Conservation (phyloP, 306 rosid genomes). For the Begonia loranthoides region DNA sequence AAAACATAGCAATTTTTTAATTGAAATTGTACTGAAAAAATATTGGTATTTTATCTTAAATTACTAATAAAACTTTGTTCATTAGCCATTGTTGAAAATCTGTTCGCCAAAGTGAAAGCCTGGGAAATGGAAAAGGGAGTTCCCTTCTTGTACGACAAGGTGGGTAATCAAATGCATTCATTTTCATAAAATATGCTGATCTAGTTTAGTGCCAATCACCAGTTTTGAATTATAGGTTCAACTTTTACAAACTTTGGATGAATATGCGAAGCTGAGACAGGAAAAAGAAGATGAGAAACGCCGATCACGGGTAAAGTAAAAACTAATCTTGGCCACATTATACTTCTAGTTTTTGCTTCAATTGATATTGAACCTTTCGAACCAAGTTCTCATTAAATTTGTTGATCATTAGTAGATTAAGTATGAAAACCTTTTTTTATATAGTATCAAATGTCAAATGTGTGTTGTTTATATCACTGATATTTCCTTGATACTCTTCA, state of each 20-base stretch:
- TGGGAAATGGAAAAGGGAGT: constrained; percentile 85
- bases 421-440: no score
- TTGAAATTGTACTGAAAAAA: no score
- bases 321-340: not conserved
- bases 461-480: no score
- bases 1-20: no score
- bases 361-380: no score
- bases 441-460: no score
- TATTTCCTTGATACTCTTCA: no score
- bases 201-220: not conserved
- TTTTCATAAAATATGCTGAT: no score
- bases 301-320: constrained; percentile 51
- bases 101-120: constrained; percentile 63
- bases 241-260: constrained; percentile 46
- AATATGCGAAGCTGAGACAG: constrained; percentile 37
- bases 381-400: no score
- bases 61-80: constrained; percentile 10
- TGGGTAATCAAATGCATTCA: constrained; percentile 10
- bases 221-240: constrained; percentile 34
- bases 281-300: constrained; percentile 75
- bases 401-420: no score
- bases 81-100: constrained; percentile 54
- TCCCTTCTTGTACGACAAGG: constrained; percentile 85
- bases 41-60: no score
- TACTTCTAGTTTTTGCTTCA: not conserved